A percentile compares a stretch with the other conserved stretches of the same genome.
Conservation (phyloP, 257 asterid species). For the Solanum chmielewskii region DNA sequence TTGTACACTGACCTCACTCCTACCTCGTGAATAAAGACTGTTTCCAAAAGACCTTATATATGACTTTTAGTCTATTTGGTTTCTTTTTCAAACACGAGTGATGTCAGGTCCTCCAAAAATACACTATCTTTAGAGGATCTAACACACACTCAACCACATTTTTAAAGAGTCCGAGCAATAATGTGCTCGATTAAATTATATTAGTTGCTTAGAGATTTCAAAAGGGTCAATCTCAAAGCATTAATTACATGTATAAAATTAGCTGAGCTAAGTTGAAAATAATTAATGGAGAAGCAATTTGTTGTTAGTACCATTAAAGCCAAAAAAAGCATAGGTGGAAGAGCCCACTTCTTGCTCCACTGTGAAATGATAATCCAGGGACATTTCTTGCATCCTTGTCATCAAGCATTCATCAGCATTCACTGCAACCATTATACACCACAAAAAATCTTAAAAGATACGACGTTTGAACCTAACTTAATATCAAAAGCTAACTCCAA, state of each 20-base stretch:
- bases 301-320: slow-evolving; percentile 45
- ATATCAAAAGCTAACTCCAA: background rate
- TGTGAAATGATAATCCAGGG: slow-evolving; percentile 48
- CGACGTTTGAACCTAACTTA: background rate
- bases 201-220: background rate
- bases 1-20: background rate
- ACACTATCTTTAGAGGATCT: background rate
- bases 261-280: background rate
- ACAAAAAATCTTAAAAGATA: background rate
- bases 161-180: background rate
- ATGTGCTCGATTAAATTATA: background rate
- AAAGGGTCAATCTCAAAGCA: background rate
- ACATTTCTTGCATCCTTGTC: slow-evolving; percentile 72
- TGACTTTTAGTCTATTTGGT: background rate
- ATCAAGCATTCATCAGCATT: slow-evolving; percentile 62
- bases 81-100: background rate
- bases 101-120: background rate
- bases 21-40: background rate
- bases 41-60: background rate
- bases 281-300: background rate
- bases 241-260: background rate
- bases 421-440: slow-evolving; percentile 21
- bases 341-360: slow-evolving; percentile 73
- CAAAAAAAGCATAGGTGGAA: slow-evolving; percentile 46
- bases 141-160: background rate